Base-by-base conservation (phyloP, 352 stramenopile genomes). In the Globisporangium apiculatum region DNA sequence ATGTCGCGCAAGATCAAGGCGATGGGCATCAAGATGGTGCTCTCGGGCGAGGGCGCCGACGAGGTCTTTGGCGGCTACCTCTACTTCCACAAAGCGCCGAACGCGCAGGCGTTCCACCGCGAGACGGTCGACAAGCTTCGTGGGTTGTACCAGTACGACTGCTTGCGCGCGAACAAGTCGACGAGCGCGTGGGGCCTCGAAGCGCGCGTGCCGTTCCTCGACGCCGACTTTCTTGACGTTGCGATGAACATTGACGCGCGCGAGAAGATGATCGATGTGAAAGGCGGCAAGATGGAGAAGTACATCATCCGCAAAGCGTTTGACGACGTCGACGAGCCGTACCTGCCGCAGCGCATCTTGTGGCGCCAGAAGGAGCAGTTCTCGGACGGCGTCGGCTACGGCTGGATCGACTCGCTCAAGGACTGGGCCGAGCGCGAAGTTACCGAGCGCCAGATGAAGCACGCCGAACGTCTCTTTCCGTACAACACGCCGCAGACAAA, bases 281-380 rank as follows among this genome's bases (percentile, higher is more conserved):
- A 95, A 65, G 76, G 96, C 67, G 90, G 80, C 37, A 89, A 92
- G 60, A 98, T 99, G 71, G 97, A 99, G 73, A 99, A 99, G 87
- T 99, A 97, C 77, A 97, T 97, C 53, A 97, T 99, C 75, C 87
- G 97, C 59, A 99, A 99, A 76, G 97, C 97, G 7, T 99, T 99
- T 66, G 85, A 99, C 72, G 97, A 97, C 55, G 86, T 92, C 31
- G 96, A 98, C 65, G 76, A 99, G 63, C 96, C 96, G 40, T 99
- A 99, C 77, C 75, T 99, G 60, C 97, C 97, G 6, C 66, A 97
- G 45, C 82, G 98, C 55, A 99, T 99, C 64, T 81, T 99, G 60
- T 99, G 97, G 96, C 92, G 97, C 65, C 97, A 99, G 80, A 99
- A 99, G 80, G 97, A 99, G 79, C 97, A 99, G 83, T 99, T 99